phyloP scores from a whole-genome alignment of 208 protist genomes.

The Wallacemonas rigidus region DNA sequence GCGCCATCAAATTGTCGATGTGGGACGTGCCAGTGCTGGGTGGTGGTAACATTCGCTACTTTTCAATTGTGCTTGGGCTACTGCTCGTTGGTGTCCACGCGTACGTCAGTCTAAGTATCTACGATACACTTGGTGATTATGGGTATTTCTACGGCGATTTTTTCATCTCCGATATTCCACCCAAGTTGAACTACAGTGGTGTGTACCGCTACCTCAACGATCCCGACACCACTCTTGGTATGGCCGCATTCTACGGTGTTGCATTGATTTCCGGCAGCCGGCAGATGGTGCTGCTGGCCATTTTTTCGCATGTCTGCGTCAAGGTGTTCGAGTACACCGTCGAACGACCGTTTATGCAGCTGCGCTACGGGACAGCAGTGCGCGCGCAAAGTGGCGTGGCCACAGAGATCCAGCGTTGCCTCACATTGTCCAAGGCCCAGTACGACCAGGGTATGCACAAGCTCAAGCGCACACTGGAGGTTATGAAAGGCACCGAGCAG shows the following conservation, averaged over 20 bases:
- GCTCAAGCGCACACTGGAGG: slow-evolving; percentile 39
- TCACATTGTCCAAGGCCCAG: slow-evolving; percentile 42
- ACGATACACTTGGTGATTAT: slow-evolving; percentile 90
- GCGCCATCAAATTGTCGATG: slow-evolving; percentile 45
- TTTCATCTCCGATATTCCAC: slow-evolving; percentile 70
- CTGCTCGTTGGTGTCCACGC: slow-evolving; percentile 85
- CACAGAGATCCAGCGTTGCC: slow-evolving; percentile 45
- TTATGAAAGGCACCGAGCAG: slow-evolving; percentile 38
- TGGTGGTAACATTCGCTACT: slow-evolving; percentile 39
- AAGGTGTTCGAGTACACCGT: slow-evolving; percentile 86
- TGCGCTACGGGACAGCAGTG: slow-evolving; percentile 49
- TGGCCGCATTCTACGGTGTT: slow-evolving; percentile 88
- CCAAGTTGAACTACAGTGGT: slow-evolving; percentile 87
- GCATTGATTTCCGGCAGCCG: slow-evolving; percentile 86
- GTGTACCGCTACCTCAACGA: slow-evolving; percentile 97
- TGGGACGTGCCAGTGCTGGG: slow-evolving; percentile 50
- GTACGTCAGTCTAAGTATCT: slow-evolving; percentile 79
- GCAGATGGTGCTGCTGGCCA: slow-evolving; percentile 66
- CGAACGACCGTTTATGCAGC: slow-evolving; percentile 76
- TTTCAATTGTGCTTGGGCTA: slow-evolving; percentile 45
- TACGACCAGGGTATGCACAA: slow-evolving; percentile 41
- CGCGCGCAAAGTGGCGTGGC: slow-evolving; percentile 55
- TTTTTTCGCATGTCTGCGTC: slow-evolving; percentile 72
- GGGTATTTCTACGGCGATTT: slow-evolving; percentile 95
- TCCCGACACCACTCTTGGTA: slow-evolving; percentile 89